Percentiles rank a stretch among this genome's conserved stretches.
phyloP scores from a whole-genome alignment of 352 stramenopile species.

The Phytophthora ohioensis region DNA sequence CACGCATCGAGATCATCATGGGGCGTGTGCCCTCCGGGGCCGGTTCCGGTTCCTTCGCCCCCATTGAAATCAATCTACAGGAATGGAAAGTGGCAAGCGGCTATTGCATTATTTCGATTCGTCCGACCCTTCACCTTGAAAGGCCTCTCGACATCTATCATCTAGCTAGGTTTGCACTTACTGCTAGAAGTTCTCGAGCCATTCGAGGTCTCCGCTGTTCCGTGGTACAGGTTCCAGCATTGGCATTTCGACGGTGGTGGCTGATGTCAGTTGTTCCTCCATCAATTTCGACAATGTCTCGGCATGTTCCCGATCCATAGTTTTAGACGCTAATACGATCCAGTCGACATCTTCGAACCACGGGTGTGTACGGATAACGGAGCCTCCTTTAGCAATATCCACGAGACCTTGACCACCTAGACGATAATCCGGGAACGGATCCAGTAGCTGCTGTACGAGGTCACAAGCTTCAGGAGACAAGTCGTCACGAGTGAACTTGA shows the following conservation, averaged over 20 bases:
- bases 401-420: conserved; percentile 78
- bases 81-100: conserved; percentile 28
- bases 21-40: conserved; percentile 73
- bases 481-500: conserved; percentile 63
- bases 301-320: conserved; percentile 50
- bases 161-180: conserved; percentile 10
- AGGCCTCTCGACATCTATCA: conserved; percentile 13
- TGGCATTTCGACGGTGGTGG: conserved; percentile 51
- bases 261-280: conserved; percentile 57
- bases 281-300: conserved; percentile 66
- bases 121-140: conserved; percentile 34
- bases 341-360: conserved; percentile 86
- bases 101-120: conserved; percentile 36
- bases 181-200: conserved; percentile 83
- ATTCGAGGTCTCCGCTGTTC: conserved; percentile 69
- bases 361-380: conserved; percentile 79
- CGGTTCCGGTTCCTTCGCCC: conserved; percentile 51
- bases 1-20: conserved; percentile 89
- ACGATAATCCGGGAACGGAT: conserved; percentile 74
- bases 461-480: conserved; percentile 64
- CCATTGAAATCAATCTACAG: conserved; percentile 12
- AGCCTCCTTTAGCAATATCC: conserved; percentile 82
- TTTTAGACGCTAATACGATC: conserved; percentile 81
- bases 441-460: conserved; percentile 73
- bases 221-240: conserved; percentile 59